These are phyloP conservation scores for Nicotiana otophora DNA, from an alignment of 257 asterid species.

Conservation along the genomic window DNA sequence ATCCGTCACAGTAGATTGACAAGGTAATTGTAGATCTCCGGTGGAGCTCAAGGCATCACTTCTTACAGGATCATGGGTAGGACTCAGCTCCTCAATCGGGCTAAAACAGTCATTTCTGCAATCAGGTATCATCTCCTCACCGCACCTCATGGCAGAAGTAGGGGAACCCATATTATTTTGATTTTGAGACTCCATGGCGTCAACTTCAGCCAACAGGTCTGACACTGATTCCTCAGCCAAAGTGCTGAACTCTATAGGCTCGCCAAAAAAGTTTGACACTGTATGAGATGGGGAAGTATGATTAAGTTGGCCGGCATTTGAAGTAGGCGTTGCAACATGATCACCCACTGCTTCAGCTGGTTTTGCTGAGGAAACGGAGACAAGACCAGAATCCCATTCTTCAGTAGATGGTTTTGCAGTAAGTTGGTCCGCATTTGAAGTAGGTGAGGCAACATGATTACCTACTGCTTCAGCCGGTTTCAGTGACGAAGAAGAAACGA, in stretches of 20 bases:
- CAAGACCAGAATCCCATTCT: slow-evolving; percentile 38
- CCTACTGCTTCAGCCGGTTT: slow-evolving; percentile 25
- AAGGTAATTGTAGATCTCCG: slow-evolving; percentile 26
- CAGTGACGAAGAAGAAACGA: slow-evolving; percentile 23
- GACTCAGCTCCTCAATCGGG: slow-evolving; percentile 42
- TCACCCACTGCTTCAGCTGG: slow-evolving; percentile 27
- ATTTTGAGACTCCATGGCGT: slow-evolving; percentile 45
- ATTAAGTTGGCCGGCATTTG: slow-evolving; percentile 13
- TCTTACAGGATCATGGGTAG: slow-evolving; percentile 34
- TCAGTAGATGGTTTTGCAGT: slow-evolving; percentile 22
- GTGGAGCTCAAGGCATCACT: slow-evolving; percentile 41
- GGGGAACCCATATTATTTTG: slow-evolving; percentile 44
- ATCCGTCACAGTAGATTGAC: slow-evolving; percentile 17
- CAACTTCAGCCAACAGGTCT: slow-evolving; percentile 49
- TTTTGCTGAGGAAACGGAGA: slow-evolving; percentile 29
- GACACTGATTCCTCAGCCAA: slow-evolving; percentile 52
- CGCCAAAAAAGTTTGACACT: slow-evolving; percentile 27
- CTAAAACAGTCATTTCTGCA: slow-evolving; percentile 39
- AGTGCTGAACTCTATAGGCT: slow-evolving; percentile 40
- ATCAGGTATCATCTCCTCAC: slow-evolving; percentile 33
- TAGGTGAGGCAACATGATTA: slow-evolving; percentile 19
- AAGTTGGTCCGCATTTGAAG: slow-evolving; percentile 11
- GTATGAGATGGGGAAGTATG: slow-evolving; percentile 28
- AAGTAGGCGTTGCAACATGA: slow-evolving; percentile 17
- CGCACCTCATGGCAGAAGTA: slow-evolving; percentile 35